Percentiles rank a stretch among this genome's conserved stretches.
Evolutionary conservation across 441 rosid genomes (phyloP).

Genomic region (Populus hybrid): DNA sequence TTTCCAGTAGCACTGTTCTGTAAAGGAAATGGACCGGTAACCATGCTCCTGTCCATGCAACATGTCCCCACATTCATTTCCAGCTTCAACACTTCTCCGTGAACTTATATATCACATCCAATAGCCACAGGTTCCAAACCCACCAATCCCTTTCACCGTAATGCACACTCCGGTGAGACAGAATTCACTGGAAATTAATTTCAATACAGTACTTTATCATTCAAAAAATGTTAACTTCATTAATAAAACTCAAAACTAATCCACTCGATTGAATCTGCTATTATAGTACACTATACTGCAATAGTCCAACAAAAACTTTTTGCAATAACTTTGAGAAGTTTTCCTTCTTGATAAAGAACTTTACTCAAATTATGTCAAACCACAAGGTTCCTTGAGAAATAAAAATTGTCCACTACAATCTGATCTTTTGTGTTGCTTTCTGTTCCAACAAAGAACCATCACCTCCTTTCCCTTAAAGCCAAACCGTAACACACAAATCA

Average conservation of each 20-base stretch:
- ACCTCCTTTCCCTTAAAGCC: constrained; percentile 25
- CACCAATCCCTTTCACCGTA: background rate
- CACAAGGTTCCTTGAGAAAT: constrained; percentile 32
- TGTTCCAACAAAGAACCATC: constrained; percentile 27
- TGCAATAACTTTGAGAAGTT: background rate
- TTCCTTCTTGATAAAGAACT: constrained; percentile 7
- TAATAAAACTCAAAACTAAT: background rate
- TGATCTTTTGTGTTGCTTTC: constrained; percentile 30
- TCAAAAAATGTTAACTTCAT: background rate
- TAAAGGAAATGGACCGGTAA: constrained; percentile 52
- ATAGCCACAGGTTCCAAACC: background rate
- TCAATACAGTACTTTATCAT: background rate
- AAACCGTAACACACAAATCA: constrained; percentile 28
- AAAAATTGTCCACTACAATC: constrained; percentile 28
- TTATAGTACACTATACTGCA: constrained; percentile 9
- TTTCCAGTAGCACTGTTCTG: constrained; percentile 49
- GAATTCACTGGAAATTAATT: background rate
- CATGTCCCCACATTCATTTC: constrained; percentile 55
- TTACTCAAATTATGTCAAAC: constrained; percentile 29
- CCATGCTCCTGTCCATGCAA: constrained; percentile 58
- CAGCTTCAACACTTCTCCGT: constrained; percentile 42
- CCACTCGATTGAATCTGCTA: constrained; percentile 17
- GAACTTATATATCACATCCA: constrained; percentile 9
- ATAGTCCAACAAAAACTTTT: constrained; percentile 15
- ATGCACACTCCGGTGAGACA: background rate